A percentile compares a stretch with the other conserved stretches of the same genome.
phyloP scores from a whole-genome alignment of 2,329 filamentous ascomycete species.

The Fusarium beomiforme region DNA sequence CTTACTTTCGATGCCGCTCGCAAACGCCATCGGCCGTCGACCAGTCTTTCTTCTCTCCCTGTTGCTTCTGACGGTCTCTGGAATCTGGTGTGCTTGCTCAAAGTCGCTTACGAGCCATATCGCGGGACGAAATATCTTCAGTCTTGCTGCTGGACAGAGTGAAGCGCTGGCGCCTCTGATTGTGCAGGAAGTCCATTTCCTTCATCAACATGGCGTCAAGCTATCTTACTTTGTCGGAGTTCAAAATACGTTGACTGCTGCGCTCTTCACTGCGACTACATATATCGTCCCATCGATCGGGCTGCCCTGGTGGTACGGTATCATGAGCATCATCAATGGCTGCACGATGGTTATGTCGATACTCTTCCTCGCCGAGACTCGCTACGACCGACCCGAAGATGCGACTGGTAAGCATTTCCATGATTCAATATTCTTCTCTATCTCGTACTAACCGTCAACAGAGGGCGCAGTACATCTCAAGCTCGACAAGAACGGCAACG shows the following conservation, averaged over 20 bases:
- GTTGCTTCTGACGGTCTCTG: neutral
- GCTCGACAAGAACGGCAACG: neutral
- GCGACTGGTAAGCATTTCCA: neutral
- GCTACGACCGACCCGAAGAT: conserved; percentile 4
- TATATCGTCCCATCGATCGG: conserved; percentile 5
- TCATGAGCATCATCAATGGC: neutral
- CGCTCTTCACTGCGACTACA: neutral
- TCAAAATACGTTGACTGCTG: neutral
- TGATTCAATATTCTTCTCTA: rapidly evolving
- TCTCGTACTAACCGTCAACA: rapidly evolving
- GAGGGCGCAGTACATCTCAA: neutral
- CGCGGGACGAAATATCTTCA: neutral
- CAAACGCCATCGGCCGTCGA: neutral
- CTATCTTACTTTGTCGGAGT: conserved; percentile 6
- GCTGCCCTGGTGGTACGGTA: conserved; percentile 4
- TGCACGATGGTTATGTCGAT: neutral
- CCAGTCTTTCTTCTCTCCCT: neutral
- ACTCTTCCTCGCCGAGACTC: neutral
- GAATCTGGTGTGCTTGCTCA: conserved; percentile 8
- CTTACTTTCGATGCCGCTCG: neutral
- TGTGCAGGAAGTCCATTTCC: neutral
- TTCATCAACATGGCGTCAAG: neutral
- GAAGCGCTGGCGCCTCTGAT: conserved; percentile 4
- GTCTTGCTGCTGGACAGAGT: conserved; percentile 7
- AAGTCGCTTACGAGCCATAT: conserved; percentile 6